These are phyloP conservation scores for Nigrospora osmanthi DNA, from an alignment of 2,329 filamentous ascomycete species.

Conservation along the genomic window DNA sequence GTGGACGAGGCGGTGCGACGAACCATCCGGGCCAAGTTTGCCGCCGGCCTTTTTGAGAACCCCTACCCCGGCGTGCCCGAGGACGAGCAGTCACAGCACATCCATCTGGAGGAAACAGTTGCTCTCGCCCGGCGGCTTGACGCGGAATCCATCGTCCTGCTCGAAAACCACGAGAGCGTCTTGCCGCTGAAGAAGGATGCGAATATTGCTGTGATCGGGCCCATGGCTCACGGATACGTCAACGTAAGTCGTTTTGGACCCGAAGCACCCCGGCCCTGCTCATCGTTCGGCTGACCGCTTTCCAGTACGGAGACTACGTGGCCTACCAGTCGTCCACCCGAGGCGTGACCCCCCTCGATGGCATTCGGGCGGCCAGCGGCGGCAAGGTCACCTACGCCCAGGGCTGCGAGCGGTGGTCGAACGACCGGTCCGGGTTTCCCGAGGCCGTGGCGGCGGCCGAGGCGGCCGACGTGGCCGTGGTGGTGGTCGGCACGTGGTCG, in stretches of 20 bases:
- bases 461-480: slow-evolving; percentile 62
- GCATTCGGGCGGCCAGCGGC: slow-evolving; percentile 53
- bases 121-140: slow-evolving; percentile 56
- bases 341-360: slow-evolving; percentile 63
- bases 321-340: slow-evolving; percentile 55
- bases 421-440: slow-evolving; percentile 57
- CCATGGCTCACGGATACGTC: slow-evolving; percentile 65
- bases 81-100: slow-evolving; percentile 45
- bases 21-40: slow-evolving; percentile 60
- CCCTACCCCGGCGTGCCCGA: slow-evolving; percentile 53
- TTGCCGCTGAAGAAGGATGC: slow-evolving; percentile 54
- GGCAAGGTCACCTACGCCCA: slow-evolving; percentile 58
- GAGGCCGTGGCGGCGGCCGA: slow-evolving; percentile 59
- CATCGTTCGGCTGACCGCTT: slow-evolving; percentile 8
- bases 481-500: slow-evolving; percentile 69
- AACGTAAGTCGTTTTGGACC: slow-evolving; percentile 40
- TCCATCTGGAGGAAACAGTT: slow-evolving; percentile 53
- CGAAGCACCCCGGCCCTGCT: neutral
- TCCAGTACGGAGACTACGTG: slow-evolving; percentile 65
- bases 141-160: slow-evolving; percentile 52
- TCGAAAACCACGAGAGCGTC: slow-evolving; percentile 47
- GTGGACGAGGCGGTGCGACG: slow-evolving; percentile 62
- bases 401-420: slow-evolving; percentile 68
- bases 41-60: slow-evolving; percentile 62
- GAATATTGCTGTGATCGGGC: slow-evolving; percentile 66